These are phyloP conservation scores for Trichophyton rubrum DNA, from an alignment of 2,329 filamentous ascomycete species.

Conservation along the genomic window DNA sequence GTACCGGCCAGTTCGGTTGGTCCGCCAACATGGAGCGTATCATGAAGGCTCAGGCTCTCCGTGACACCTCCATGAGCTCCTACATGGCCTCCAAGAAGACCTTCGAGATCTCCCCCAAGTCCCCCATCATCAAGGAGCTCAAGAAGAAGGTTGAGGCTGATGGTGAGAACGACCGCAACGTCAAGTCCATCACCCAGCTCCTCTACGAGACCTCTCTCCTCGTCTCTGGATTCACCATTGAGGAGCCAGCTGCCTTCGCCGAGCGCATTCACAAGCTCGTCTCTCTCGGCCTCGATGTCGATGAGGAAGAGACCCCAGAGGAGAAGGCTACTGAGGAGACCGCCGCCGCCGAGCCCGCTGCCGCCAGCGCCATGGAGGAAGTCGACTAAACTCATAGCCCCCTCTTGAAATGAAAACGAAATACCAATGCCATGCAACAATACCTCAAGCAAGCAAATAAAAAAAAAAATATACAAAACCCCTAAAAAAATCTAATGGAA, in stretches of 20 bases:
- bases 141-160: conserved; percentile 98
- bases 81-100: conserved; percentile 99
- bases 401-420: background rate
- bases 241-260: conserved; percentile 93
- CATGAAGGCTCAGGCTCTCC: conserved; percentile 99
- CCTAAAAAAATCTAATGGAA: background rate
- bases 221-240: conserved; percentile 98
- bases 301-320: conserved; percentile 64
- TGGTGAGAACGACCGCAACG: conserved; percentile 95
- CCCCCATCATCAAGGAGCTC: conserved; percentile 93
- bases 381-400: conserved; percentile 60
- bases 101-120: conserved; percentile 99
- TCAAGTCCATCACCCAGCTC: conserved; percentile 97
- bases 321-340: conserved; percentile 45
- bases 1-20: conserved; percentile 99
- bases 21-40: conserved; percentile 99
- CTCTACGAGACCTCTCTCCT: conserved; percentile 98
- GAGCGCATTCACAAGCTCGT: conserved; percentile 99
- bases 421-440: background rate
- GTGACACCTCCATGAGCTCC: conserved; percentile 98
- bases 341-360: conserved; percentile 51
- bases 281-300: conserved; percentile 91
- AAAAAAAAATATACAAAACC: conserved; percentile 2
- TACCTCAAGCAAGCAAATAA: background rate
- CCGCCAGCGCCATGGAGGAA: conserved; percentile 98